Conservation (phyloP, 805 yeast genomes). For the Barnettozyma californica region DNA sequence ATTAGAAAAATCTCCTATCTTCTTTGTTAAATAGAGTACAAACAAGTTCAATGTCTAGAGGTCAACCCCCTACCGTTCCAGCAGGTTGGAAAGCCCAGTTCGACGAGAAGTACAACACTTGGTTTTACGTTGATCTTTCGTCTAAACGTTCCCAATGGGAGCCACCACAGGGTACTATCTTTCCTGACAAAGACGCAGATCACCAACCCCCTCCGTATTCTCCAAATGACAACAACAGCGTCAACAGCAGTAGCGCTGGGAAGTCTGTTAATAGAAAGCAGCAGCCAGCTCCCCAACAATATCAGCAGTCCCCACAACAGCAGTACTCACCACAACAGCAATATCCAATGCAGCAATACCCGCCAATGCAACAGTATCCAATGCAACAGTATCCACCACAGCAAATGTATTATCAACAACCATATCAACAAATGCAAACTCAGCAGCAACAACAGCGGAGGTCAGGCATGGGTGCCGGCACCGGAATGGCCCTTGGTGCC, state of each 20-base stretch:
- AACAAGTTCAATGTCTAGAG: constrained; percentile 1
- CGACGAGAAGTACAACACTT: constrained; percentile 64
- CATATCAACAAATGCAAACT: constrained; percentile 20
- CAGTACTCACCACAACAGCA: constrained; percentile 10
- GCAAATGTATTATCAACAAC: constrained; percentile 23
- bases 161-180: constrained; percentile 57
- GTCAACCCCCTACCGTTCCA: constrained; percentile 47
- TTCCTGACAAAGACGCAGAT: constrained; percentile 26
- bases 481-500: constrained; percentile 22
- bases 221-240: constrained; percentile 7
- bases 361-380: constrained; percentile 25
- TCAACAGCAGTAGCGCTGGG: constrained; percentile 14
- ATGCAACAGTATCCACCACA: constrained; percentile 25
- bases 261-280: constrained; percentile 12
- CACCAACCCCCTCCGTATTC: constrained; percentile 38
- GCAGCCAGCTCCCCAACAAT: constrained; percentile 13
- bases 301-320: constrained; percentile 11
- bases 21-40: not conserved
- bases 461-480: constrained; percentile 25
- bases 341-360: constrained; percentile 14
- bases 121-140: constrained; percentile 73
- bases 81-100: constrained; percentile 70
- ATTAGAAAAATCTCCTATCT: not conserved
- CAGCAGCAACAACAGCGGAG: constrained; percentile 27
- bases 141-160: constrained; percentile 90